Conservation (phyloP, 2,329 filamentous ascomycete species). For the Arthrobotrys musiformis region DNA sequence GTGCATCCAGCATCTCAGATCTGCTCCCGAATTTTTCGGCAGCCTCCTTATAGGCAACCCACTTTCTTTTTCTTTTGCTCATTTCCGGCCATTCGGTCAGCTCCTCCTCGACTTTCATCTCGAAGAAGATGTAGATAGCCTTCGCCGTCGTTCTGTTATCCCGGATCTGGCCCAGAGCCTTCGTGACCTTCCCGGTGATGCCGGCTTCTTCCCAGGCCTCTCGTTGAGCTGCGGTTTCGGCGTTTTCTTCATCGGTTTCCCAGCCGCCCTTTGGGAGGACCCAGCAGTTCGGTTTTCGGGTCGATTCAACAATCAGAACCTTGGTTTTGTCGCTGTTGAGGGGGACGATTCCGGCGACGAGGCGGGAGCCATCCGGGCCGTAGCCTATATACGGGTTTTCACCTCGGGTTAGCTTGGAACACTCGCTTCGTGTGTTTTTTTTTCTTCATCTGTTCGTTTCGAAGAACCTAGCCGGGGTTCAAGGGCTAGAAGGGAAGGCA, state of each 20-base stretch:
- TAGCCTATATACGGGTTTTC: conserved; percentile 74
- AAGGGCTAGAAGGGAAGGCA: not conserved
- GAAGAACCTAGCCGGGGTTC: not conserved
- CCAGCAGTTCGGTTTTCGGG: conserved; percentile 83
- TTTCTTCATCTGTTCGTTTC: not conserved
- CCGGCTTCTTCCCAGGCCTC: conserved; percentile 99
- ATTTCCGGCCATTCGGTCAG: conserved; percentile 91
- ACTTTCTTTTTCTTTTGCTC: conserved; percentile 88
- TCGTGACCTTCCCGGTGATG: conserved; percentile 83
- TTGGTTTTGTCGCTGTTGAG: conserved; percentile 85
- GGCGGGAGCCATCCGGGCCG: conserved; percentile 87
- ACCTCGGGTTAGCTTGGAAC: conserved; percentile 1
- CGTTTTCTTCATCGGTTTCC: conserved; percentile 91
- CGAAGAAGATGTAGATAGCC: conserved; percentile 69
- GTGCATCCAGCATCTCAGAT: conserved; percentile 87
- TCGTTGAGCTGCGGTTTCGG: conserved; percentile 79
- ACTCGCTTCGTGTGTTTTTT: not conserved
- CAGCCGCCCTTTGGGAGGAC: conserved; percentile 97
- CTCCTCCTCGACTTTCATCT: conserved; percentile 87
- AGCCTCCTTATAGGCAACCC: conserved; percentile 89
- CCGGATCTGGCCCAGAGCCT: conserved; percentile 84
- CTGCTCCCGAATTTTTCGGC: conserved; percentile 77
- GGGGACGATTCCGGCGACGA: conserved; percentile 94
- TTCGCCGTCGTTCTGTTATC: conserved; percentile 72
- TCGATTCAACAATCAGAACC: conserved; percentile 93